Percentiles rank a stretch among this genome's conserved stretches.
phyloP scores from a whole-genome alignment of 345 rosid genomes.

The Salix suchowensis region DNA sequence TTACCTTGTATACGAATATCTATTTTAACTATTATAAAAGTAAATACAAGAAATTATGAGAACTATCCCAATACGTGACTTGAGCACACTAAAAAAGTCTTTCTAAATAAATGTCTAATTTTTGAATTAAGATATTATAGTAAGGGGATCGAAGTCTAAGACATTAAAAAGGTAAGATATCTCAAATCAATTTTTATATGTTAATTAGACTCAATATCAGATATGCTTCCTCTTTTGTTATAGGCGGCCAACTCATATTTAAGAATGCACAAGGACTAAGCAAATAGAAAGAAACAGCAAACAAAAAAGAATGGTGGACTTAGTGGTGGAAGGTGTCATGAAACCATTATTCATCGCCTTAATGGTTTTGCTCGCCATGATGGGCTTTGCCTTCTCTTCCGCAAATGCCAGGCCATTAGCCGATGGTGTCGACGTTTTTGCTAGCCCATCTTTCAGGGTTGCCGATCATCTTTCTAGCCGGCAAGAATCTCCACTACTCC shows the following conservation, averaged over 20 bases:
- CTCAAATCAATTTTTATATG: too few relatives aligned
- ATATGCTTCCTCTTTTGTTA: background rate
- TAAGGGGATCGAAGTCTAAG: too few relatives aligned
- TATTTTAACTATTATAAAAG: too few relatives aligned
- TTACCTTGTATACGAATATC: too few relatives aligned
- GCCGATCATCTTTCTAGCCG: too few relatives aligned
- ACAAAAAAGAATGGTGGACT: background rate
- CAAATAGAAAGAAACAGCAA: background rate
- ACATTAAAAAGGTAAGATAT: too few relatives aligned
- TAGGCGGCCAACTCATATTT: background rate
- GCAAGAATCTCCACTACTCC: background rate
- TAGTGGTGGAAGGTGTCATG: background rate
- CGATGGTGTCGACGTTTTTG: background rate
- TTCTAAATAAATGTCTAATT: too few relatives aligned
- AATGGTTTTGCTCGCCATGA: background rate
- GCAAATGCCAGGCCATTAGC: background rate
- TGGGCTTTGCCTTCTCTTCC: background rate
- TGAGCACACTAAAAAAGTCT: too few relatives aligned
- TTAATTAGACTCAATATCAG: too few relatives aligned
- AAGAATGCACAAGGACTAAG: background rate
- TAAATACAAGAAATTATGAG: too few relatives aligned
- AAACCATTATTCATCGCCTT: background rate
- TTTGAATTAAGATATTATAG: too few relatives aligned
- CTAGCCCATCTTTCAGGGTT: background rate
- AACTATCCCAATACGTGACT: too few relatives aligned